A percentile compares a stretch with the other conserved stretches of the same genome.
These are phyloP conservation scores for Trichoderma brevicompactum DNA, from an alignment of 2,329 filamentous ascomycete species.

Conservation along the genomic window DNA sequence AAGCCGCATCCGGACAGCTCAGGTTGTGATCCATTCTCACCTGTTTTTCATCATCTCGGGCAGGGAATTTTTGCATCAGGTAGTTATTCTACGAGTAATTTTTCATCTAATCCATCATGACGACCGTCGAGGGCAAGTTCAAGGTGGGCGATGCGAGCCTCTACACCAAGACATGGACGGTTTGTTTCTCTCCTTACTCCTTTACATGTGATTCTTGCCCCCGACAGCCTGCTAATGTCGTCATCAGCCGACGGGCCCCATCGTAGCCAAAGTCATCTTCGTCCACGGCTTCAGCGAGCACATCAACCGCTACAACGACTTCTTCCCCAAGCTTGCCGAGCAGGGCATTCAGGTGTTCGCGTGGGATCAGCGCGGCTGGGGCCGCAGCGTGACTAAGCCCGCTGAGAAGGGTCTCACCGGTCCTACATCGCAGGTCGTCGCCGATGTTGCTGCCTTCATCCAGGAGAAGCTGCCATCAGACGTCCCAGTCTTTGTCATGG, in stretches of 20 bases:
- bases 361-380: slow-evolving; percentile 91
- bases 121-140: slow-evolving; percentile 57
- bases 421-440: slow-evolving; percentile 71
- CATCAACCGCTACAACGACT: slow-evolving; percentile 72
- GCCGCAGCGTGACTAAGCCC: slow-evolving; percentile 66
- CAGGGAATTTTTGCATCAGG: neutral
- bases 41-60: neutral
- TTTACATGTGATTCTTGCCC: neutral
- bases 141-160: slow-evolving; percentile 51
- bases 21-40: neutral
- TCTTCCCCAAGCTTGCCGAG: slow-evolving; percentile 72
- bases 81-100: neutral
- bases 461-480: slow-evolving; percentile 57
- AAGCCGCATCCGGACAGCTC: neutral
- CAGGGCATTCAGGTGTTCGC: slow-evolving; percentile 75
- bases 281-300: slow-evolving; percentile 92
- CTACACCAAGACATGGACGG: slow-evolving; percentile 63
- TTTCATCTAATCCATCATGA: slow-evolving; percentile 36
- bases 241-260: slow-evolving; percentile 56
- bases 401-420: slow-evolving; percentile 74
- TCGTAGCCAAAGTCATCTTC: slow-evolving; percentile 75
- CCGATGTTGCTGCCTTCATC: slow-evolving; percentile 79
- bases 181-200: slow-evolving; percentile 43
- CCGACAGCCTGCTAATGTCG: neutral
- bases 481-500: slow-evolving; percentile 78